phyloP scores from a whole-genome alignment of 805 yeast species.

The Teunomyces kruisii region DNA sequence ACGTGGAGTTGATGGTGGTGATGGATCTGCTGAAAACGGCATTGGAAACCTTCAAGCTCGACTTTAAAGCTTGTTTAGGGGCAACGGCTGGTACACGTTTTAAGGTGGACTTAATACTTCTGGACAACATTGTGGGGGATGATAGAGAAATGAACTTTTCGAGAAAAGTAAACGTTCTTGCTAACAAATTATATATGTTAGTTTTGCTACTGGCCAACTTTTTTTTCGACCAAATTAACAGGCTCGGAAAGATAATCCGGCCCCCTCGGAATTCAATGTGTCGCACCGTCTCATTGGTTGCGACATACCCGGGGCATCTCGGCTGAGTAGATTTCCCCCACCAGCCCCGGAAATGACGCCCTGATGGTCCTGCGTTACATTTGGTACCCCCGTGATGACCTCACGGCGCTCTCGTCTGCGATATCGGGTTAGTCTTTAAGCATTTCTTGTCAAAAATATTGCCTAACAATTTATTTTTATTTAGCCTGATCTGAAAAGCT shows the following conservation, averaged over 20 bases:
- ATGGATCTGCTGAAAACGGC: constrained; percentile 20
- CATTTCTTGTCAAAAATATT: too few species aligned
- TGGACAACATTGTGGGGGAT: constrained; percentile 33
- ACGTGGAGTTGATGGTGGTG: constrained; percentile 8
- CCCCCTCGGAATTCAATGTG: neutral
- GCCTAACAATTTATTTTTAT: too few species aligned
- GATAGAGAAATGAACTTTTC: constrained; percentile 26
- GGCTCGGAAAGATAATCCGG: neutral
- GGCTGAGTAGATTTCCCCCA: neutral
- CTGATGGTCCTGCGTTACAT: neutral
- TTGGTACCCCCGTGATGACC: neutral
- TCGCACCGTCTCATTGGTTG: constrained; percentile 3
- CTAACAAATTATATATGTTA: neutral
- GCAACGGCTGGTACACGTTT: constrained; percentile 25
- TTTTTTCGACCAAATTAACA: neutral
- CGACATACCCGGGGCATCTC: constrained; percentile 3
- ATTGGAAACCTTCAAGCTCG: constrained; percentile 13
- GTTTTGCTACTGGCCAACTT: constrained; percentile 4
- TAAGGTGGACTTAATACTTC: constrained; percentile 28
- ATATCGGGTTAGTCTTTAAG: too few species aligned
- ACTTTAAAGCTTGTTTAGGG: constrained; percentile 7
- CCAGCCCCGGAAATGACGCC: neutral
- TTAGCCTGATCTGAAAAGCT: too few species aligned
- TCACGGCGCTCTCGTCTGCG: neutral
- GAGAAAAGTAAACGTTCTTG: neutral